Evolutionary conservation across 2,329 filamentous ascomycete species (phyloP), one percentile per base, ranked within the genome.

Genomic region (Paecilomyces fulvus): DNA sequence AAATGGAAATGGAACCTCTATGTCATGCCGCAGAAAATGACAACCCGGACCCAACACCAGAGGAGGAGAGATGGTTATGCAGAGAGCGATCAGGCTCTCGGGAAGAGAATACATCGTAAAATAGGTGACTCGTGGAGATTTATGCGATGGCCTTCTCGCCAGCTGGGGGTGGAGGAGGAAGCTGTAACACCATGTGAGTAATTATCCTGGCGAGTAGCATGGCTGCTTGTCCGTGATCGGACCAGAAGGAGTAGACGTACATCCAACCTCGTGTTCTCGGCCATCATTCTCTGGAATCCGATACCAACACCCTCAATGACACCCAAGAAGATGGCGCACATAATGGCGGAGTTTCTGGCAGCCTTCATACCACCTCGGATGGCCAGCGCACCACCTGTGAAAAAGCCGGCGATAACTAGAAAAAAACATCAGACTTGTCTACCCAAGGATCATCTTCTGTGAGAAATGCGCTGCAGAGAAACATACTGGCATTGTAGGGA

Each of bases 221-320:
- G 30, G 20, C 20, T 9, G 12, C 11, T n/a, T 12, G 55, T 30
- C n/a, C 30, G 4, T 28, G 25, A 28, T 28, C 25, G 25, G 25
- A 28, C 25, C 2, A 28, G 5, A 49, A 54, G 12, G 9, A 23
- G 21, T 49, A 31, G 43, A 72, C 77, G 64, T 67, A 87, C 85
- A 77, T 96, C 90, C 65, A 95, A 78, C 77, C 87, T 87, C 61
- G 90, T 95, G 73, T 87, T 88, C 61, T 91, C 89, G 33, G 92
- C 89, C 83, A 96, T 89, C 87, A 96, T 91, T 74, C 92, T 87
- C 74, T 91, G 88, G 78, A 96, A 92, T 8, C 89, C 92, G 70
- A 99, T 97, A 66, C 92, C 92, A 55, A 97, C 94, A 67, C 94
- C 92, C 76, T 99, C 92, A 61, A 99, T 97, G 63, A 99, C 92